These are phyloP conservation scores for Sphagnum contortum DNA, from an alignment of 225 moss, liverwort and hornwort species.

Conservation along the genomic window DNA sequence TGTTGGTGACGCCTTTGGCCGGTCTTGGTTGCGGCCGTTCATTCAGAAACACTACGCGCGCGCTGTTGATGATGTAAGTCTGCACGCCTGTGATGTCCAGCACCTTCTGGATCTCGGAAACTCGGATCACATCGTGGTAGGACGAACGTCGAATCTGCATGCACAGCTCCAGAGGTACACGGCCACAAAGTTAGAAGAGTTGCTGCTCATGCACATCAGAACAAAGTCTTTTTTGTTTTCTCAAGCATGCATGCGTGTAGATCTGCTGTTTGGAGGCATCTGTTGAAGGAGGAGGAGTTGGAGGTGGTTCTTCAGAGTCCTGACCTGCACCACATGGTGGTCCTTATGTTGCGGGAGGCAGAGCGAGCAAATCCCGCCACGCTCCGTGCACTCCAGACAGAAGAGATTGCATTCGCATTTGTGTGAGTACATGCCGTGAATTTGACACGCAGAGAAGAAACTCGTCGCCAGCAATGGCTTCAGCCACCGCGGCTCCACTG, in stretches of 20 bases:
- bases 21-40: conserved; percentile 95
- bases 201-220: no score
- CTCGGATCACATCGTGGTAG: conserved; percentile 93
- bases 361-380: conserved; percentile 39
- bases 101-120: conserved; percentile 91
- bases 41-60: conserved; percentile 92
- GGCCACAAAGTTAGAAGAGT: no score
- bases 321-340: conserved; percentile 62
- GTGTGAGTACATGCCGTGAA: conserved; percentile 33
- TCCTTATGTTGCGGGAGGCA: conserved; percentile 50
- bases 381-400: conserved; percentile 61
- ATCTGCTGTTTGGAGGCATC: no score
- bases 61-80: conserved; percentile 99
- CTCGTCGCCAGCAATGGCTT: conserved; percentile 49
- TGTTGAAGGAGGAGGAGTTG: neutral
- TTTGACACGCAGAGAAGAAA: conserved; percentile 57
- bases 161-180: no score
- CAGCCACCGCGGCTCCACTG: conserved; percentile 45
- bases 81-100: conserved; percentile 88
- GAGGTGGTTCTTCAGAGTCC: no score
- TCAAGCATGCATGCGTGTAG: no score
- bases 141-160: conserved; percentile 96
- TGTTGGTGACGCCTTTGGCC: conserved; percentile 93
- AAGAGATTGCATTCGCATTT: conserved; percentile 76
- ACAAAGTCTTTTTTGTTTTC: no score